phyloP scores from a whole-genome alignment of 2,329 filamentous ascomycete genomes.

The Graphium sp. region DNA sequence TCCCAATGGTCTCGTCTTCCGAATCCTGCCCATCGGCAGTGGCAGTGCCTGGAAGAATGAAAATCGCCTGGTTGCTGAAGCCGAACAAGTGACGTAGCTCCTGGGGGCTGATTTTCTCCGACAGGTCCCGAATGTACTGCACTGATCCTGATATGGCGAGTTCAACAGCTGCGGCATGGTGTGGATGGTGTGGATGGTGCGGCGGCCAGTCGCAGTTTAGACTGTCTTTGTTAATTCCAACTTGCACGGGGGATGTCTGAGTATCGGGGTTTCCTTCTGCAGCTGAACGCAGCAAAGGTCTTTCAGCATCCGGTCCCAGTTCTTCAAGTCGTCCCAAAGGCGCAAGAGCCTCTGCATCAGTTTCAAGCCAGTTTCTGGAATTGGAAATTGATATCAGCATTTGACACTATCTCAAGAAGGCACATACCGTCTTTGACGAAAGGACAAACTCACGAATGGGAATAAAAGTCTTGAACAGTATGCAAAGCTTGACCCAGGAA shows the following conservation, averaged over 20 bases:
- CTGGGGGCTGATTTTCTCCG: conserved; percentile 4
- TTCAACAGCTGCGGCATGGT: conserved; percentile 3
- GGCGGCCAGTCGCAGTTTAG: conserved; percentile 6
- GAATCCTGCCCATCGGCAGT: too few relatives aligned
- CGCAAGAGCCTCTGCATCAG: neutral
- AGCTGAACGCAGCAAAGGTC: too few relatives aligned
- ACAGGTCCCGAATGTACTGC: conserved; percentile 4
- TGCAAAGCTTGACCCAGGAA: conserved; percentile 6
- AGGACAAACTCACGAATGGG: conserved; percentile 5
- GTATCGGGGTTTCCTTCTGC: too few relatives aligned
- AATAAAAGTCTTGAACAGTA: conserved; percentile 7
- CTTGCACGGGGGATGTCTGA: too few relatives aligned
- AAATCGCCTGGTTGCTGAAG: too few relatives aligned
- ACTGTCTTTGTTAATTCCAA: conserved; percentile 7
- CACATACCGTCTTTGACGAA: too few relatives aligned
- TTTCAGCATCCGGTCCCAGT: too few relatives aligned
- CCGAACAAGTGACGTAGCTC: conserved; percentile 6
- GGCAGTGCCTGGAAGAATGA: too few relatives aligned
- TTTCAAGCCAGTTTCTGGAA: neutral
- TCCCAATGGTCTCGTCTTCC: neutral
- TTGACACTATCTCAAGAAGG: too few relatives aligned
- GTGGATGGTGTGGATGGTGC: conserved; percentile 3
- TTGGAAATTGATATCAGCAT: too few relatives aligned
- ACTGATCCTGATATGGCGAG: conserved; percentile 4
- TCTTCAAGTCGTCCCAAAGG: neutral